Base-by-base conservation (phyloP, 768 basidiomycete genomes). In the Trametes maxima region DNA sequence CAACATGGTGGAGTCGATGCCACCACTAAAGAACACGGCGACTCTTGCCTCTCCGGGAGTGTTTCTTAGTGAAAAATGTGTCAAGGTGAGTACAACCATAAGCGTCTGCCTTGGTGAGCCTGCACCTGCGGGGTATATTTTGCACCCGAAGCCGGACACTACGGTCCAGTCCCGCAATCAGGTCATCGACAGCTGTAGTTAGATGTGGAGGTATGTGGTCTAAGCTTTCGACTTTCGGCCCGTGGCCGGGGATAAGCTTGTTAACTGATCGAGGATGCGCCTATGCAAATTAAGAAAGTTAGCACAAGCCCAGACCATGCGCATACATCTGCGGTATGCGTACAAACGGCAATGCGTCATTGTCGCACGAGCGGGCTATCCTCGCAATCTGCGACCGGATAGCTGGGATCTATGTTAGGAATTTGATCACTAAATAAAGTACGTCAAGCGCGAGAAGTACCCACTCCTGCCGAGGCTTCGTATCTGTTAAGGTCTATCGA, bases 1-100 rank as follows among this genome's bases (percentile, higher is more conserved):
- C 7, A 98, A 68, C 42, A 92, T 77, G 0, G 95, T 89, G 12
- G 89, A 98, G 71, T 99, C 97, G 45, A 99, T 93, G 0, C 97
- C 97, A 33, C 97, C 97, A 39, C 94, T 96, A 73, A 98, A 99
- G 10, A 99, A 81, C 10, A 99, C 80, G 2, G 90, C 94, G 2
- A 97, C 79, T 53, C 88, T 81, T 4, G 88, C 79, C 51, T 77
- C 72, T 7, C 78, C 78, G 53, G 68, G 56, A 3, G 59, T 60
- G 13, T 60, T 64, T 16, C 75, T 75, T 24, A 4, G 57, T n/a
- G 13, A 25, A 1, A 7, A 19, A 19, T 36, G 12, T 21, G 5
- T 33, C 16, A 17, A 6, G 4, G 11, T 36, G 35, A 35, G 12
- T 19, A 22, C 4, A 13, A 2, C 11, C 21, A 33, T 7, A 12